Conservation (phyloP, 202 grass and related monocot genomes). For the Carex arenaria region DNA sequence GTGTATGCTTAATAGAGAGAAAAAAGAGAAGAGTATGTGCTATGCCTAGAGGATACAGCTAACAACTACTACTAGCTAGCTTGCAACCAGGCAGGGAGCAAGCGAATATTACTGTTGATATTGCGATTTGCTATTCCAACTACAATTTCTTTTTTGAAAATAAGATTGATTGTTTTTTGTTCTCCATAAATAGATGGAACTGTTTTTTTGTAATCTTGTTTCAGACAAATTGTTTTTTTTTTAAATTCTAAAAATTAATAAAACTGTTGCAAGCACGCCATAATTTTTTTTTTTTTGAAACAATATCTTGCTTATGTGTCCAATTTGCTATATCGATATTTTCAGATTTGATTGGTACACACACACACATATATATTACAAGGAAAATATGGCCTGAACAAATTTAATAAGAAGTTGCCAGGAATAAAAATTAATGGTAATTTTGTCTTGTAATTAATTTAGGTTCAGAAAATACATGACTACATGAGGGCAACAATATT, state of each 20-base stretch:
- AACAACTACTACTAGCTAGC: background rate
- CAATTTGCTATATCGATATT: background rate
- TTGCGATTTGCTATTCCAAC: background rate
- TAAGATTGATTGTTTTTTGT: too few relatives aligned
- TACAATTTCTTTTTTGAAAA: background rate
- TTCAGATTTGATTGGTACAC: background rate
- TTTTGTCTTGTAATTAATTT: too few relatives aligned
- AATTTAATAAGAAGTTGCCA: too few relatives aligned
- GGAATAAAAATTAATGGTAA: too few relatives aligned
- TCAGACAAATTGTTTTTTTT: too few relatives aligned
- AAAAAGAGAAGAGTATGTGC: background rate
- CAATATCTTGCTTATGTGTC: background rate
- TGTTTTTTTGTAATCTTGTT: too few relatives aligned
- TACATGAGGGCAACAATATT: background rate
- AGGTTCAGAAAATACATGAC: background rate
- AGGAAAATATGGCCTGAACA: too few relatives aligned
- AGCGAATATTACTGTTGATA: slow-evolving; percentile 1
- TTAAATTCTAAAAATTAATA: too few relatives aligned
- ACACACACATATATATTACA: too few relatives aligned
- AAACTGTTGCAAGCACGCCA: background rate
- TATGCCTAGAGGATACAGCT: background rate
- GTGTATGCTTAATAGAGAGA: background rate
- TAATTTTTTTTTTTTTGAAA: background rate
- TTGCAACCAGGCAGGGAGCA: background rate
- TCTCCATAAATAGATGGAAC: too few relatives aligned